Evolutionary conservation across 257 asterid genomes (phyloP).

Genomic region (Plantago major): DNA sequence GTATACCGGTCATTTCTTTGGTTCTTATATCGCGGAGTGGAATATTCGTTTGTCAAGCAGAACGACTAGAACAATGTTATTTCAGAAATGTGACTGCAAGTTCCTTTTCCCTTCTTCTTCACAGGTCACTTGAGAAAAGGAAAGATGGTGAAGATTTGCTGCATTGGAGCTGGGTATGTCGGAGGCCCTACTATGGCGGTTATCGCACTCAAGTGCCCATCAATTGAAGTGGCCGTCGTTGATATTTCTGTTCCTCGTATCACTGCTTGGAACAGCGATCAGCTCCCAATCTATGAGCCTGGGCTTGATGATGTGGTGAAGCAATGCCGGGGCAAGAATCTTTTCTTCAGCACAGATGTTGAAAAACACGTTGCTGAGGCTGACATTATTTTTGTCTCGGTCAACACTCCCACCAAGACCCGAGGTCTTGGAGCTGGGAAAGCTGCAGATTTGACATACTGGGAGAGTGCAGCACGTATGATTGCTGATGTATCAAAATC

Average conservation of each 20-base stretch:
- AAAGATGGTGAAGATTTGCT: constrained; percentile 94
- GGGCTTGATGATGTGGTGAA: constrained; percentile 97
- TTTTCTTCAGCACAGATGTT: constrained; percentile 93
- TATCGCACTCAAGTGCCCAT: constrained; percentile 90
- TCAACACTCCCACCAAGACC: constrained; percentile 93
- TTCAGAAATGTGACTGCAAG: constrained; percentile 7
- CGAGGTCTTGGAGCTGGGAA: constrained; percentile 97
- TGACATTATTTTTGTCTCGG: constrained; percentile 89
- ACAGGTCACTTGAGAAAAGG: constrained; percentile 31
- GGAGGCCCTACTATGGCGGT: constrained; percentile 99
- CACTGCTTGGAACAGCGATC: constrained; percentile 88
- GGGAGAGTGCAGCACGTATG: constrained; percentile 99
- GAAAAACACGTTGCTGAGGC: constrained; percentile 92
- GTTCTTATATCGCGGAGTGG: too few species aligned
- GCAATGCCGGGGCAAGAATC: constrained; percentile 89
- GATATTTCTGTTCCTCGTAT: constrained; percentile 87
- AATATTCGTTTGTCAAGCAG: background rate
- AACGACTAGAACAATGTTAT: background rate
- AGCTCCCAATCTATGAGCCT: constrained; percentile 94
- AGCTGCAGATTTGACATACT: constrained; percentile 91
- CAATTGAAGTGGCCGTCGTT: constrained; percentile 73
- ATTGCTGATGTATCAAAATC: constrained; percentile 94
- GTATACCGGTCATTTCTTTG: too few species aligned
- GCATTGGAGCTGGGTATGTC: constrained; percentile 94
- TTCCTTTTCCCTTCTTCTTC: background rate